phyloP scores from a whole-genome alignment of 345 rosid species.

The Viola odorata region DNA sequence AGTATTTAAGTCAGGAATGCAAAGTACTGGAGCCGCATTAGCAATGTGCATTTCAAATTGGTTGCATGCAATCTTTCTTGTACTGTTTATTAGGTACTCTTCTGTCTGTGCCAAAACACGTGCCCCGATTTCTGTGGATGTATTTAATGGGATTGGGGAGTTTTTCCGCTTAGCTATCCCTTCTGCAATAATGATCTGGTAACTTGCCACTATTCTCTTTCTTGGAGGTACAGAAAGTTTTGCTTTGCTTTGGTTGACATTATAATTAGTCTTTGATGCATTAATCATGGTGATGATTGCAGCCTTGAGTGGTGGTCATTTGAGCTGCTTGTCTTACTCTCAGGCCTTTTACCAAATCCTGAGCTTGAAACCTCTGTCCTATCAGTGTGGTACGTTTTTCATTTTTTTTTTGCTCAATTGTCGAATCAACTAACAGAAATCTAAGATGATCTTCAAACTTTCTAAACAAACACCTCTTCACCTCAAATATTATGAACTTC shows the following conservation, averaged over 20 bases:
- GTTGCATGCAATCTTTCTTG: conserved; percentile 48
- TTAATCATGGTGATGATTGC: conserved; percentile 13
- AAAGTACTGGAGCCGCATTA: conserved; percentile 46
- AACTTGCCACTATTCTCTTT: conserved; percentile 2
- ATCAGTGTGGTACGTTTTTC: conserved; percentile 62
- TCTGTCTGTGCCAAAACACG: conserved; percentile 42
- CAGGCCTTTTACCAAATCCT: conserved; percentile 79
- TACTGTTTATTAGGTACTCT: conserved; percentile 43
- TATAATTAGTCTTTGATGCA: neutral
- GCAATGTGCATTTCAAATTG: conserved; percentile 45
- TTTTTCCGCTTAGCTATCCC: conserved; percentile 66
- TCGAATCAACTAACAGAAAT: neutral
- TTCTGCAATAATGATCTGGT: conserved; percentile 72
- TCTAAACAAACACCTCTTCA: neutral
- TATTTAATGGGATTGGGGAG: conserved; percentile 43
- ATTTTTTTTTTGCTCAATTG: neutral
- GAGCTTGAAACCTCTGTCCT: conserved; percentile 85
- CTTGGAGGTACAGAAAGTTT: neutral
- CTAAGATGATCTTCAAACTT: neutral
- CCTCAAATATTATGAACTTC: neutral
- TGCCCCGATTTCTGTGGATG: conserved; percentile 31
- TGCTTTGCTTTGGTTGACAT: neutral
- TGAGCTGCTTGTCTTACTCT: conserved; percentile 69
- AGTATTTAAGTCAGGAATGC: conserved; percentile 43
- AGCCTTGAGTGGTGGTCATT: conserved; percentile 99